These are phyloP conservation scores for Suillus subalutaceus DNA, from an alignment of 768 basidiomycete genomes.

Conservation along the genomic window DNA sequence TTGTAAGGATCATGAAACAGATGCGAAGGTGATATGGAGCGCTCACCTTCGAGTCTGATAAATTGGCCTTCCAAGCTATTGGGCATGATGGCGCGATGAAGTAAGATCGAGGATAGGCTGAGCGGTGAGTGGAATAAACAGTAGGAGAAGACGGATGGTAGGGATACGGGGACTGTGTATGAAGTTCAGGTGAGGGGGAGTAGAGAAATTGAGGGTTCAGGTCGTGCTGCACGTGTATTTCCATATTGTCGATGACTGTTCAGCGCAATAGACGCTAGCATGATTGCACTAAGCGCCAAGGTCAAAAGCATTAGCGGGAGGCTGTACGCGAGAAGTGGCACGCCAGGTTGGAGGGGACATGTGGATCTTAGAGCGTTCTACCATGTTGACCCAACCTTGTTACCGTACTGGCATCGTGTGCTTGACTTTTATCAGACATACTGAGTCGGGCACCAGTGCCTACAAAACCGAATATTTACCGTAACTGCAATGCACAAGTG, in stretches of 20 bases:
- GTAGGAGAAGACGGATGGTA: not conserved
- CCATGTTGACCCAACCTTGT: too few relatives aligned
- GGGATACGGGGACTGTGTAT: not conserved
- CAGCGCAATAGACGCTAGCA: not conserved
- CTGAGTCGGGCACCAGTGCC: too few relatives aligned
- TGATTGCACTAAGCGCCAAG: not conserved
- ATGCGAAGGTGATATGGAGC: not conserved
- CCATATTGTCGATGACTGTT: not conserved
- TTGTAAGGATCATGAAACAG: not conserved
- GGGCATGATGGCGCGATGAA: not conserved
- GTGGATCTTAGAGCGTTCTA: too few relatives aligned
- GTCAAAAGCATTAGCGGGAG: not conserved
- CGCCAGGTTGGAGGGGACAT: too few relatives aligned
- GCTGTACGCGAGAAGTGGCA: too few relatives aligned
- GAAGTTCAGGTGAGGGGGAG: not conserved
- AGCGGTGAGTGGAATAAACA: not conserved
- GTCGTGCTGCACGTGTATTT: not conserved
- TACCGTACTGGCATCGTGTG: too few relatives aligned
- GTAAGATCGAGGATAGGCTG: not conserved
- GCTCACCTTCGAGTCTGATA: not conserved
- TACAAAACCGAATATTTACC: not conserved
- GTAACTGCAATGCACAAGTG: not conserved
- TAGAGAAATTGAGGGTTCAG: not conserved
- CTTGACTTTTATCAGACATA: too few relatives aligned
- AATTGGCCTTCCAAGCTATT: not conserved